Evolutionary conservation across 768 basidiomycete genomes (phyloP).

Genomic region (Strobilomyces confusus): DNA sequence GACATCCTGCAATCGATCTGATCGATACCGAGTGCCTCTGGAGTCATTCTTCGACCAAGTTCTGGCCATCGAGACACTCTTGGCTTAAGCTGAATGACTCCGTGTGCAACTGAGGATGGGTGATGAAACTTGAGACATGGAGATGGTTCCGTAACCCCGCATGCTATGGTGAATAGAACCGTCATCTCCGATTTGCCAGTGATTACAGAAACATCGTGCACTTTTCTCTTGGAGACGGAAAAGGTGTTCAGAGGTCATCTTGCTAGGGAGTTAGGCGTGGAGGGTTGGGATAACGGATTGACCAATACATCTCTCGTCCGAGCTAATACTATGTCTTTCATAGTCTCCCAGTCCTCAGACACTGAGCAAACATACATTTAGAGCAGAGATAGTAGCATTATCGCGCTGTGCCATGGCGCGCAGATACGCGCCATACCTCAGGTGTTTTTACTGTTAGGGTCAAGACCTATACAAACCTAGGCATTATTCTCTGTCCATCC

Average conservation of each 20-base stretch:
- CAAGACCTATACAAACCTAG: no score
- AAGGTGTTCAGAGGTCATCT: no score
- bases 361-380: slow-evolving; percentile 44
- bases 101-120: background rate
- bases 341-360: no score
- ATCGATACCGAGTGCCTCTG: background rate
- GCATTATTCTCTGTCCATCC: slow-evolving; percentile 35
- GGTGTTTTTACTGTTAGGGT: slow-evolving; percentile 26
- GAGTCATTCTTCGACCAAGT: background rate
- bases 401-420: slow-evolving; percentile 34
- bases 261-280: no score
- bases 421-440: slow-evolving; percentile 33
- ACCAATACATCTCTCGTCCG: no score
- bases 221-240: no score
- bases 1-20: background rate
- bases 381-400: slow-evolving; percentile 45
- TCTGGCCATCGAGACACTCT: no score
- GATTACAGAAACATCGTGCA: background rate
- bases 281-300: no score
- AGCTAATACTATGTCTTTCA: no score
- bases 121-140: background rate
- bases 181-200: background rate
- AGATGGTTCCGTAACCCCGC: no score
- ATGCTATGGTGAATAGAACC: no score
- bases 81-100: background rate